phyloP scores from a whole-genome alignment of 352 stramenopile genomes.

The Phytophthora tubulina region DNA sequence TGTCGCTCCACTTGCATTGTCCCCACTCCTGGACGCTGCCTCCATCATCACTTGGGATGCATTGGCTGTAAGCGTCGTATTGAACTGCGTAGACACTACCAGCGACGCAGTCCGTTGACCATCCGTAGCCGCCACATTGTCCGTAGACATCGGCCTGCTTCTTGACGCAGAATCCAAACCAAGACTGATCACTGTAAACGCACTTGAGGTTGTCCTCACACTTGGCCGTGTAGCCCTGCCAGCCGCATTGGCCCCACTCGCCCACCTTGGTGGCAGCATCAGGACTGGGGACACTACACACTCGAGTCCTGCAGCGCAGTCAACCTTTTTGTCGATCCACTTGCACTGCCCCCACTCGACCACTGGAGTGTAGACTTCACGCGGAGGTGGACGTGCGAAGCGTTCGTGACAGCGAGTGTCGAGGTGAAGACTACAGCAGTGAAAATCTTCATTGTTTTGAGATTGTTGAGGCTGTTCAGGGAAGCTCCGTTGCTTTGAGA shows the following conservation, averaged over 20 bases:
- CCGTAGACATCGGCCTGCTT: conserved; percentile 28
- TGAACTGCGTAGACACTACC: conserved; percentile 15
- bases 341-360: conserved; percentile 28
- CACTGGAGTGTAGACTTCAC: background rate
- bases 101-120: conserved; percentile 26
- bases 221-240: conserved; percentile 13
- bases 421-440: background rate
- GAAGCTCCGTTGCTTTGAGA: conserved; percentile 1
- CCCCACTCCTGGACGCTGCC: conserved; percentile 26
- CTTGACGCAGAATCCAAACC: conserved; percentile 30
- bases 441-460: conserved; percentile 4
- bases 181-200: conserved; percentile 13
- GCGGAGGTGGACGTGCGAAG: conserved; percentile 14
- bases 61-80: conserved; percentile 22
- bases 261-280: conserved; percentile 20
- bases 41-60: conserved; percentile 23
- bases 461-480: background rate
- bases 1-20: conserved; percentile 40
- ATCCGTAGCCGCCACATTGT: conserved; percentile 33
- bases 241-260: conserved; percentile 33
- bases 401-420: background rate
- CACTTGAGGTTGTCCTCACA: conserved; percentile 34
- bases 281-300: conserved; percentile 19
- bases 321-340: conserved; percentile 28
- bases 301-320: conserved; percentile 19